Evolutionary conservation across 1,284 basidiomycete species (phyloP).

Genomic region (Sporisorium graminicola): DNA sequence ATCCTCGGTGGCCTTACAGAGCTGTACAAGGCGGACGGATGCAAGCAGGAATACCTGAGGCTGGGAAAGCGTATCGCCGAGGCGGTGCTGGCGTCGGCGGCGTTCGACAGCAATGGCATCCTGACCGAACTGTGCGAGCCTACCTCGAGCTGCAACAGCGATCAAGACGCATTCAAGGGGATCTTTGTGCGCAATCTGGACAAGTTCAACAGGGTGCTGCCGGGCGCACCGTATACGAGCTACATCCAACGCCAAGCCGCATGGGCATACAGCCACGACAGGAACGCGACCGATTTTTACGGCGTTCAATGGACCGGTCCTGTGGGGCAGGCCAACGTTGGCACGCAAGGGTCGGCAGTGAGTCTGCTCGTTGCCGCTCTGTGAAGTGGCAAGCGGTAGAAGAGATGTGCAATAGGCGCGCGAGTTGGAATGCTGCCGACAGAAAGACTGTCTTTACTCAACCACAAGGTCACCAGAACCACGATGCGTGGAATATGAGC

Average conservation of each 20-base stretch:
- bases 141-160: slow-evolving; percentile 11
- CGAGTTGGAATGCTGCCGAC: neutral
- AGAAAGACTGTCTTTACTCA: neutral
- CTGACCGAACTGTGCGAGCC: slow-evolving; percentile 16
- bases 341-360: slow-evolving; percentile 21
- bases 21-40: slow-evolving; percentile 14
- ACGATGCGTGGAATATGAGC: no score
- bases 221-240: neutral
- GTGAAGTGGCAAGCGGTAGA: neutral
- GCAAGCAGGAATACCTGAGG: neutral
- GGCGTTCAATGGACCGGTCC: slow-evolving; percentile 28
- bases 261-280: slow-evolving; percentile 1
- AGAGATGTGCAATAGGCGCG: neutral
- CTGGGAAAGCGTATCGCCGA: slow-evolving; percentile 8
- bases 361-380: slow-evolving; percentile 16
- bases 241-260: slow-evolving; percentile 13
- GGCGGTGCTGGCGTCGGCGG: slow-evolving; percentile 3
- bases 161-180: slow-evolving; percentile 29
- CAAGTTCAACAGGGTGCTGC: slow-evolving; percentile 12
- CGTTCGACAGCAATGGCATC: slow-evolving; percentile 7
- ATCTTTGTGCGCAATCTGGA: slow-evolving; percentile 18
- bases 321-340: slow-evolving; percentile 15
- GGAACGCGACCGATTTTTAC: slow-evolving; percentile 23
- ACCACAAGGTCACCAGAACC: no score
- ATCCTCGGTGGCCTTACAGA: slow-evolving; percentile 10